These are phyloP conservation scores for Margaritispora aquatica DNA, from an alignment of 495 filamentous ascomycete genomes.

Conservation along the genomic window DNA sequence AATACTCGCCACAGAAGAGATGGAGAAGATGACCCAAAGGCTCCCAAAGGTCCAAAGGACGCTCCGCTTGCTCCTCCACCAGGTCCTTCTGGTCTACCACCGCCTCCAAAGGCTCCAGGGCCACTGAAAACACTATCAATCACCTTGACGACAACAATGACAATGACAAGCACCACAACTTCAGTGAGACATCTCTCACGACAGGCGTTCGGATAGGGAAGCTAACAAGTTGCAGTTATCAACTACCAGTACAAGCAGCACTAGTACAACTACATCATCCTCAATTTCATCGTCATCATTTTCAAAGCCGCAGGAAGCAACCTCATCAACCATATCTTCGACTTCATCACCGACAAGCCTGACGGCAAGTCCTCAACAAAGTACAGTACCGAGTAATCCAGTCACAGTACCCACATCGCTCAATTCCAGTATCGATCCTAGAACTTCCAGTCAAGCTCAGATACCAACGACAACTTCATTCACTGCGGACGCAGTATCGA, in stretches of 20 bases:
- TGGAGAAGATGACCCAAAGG: background rate
- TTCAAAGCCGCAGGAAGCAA: too few relatives aligned
- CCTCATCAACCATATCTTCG: background rate
- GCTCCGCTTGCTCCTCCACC: background rate
- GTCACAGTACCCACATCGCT: background rate
- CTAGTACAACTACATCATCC: background rate
- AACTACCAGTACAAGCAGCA: background rate
- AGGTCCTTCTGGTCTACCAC: background rate
- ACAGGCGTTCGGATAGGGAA: background rate
- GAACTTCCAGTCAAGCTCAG: too few relatives aligned
- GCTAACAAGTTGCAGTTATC: background rate
- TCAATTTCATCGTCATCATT: background rate
- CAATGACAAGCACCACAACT: background rate
- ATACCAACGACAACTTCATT: background rate
- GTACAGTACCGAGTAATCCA: too few relatives aligned
- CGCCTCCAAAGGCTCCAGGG: background rate
- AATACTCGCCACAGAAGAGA: background rate
- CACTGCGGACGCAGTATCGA: background rate
- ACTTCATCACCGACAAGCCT: background rate
- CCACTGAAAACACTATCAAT: background rate
- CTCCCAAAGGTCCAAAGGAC: background rate
- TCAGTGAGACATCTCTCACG: background rate
- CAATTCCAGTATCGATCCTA: background rate
- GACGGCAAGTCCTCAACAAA: background rate
- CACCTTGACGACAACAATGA: background rate